A percentile compares a stretch with the other conserved stretches of the same genome.
Conservation (phyloP, 495 filamentous ascomycete species). For the Penicillium psychrofluorescens region DNA sequence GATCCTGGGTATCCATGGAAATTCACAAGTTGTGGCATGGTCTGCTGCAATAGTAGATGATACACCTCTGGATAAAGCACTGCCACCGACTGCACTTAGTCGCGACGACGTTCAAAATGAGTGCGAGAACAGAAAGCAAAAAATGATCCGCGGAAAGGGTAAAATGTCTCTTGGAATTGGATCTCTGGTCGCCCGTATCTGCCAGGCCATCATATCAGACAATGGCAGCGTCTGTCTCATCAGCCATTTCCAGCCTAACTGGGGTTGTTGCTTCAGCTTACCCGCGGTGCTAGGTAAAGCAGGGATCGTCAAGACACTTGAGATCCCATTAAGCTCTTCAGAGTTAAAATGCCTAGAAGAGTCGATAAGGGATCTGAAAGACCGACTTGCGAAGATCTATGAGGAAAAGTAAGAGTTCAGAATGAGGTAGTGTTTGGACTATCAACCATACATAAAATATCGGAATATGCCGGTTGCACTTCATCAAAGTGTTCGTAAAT, state of each 20-base stretch:
- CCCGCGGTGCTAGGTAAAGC: conserved; percentile 3
- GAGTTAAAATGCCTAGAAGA: too few species aligned
- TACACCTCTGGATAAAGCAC: conserved; percentile 2
- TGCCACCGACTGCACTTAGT: not conserved
- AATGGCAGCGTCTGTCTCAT: conserved; percentile 3
- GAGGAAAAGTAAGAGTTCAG: too few species aligned
- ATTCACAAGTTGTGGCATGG: conserved; percentile 37
- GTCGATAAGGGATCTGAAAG: too few species aligned
- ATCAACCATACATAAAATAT: too few species aligned
- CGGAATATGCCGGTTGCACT: too few species aligned
- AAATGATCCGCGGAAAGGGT: too few species aligned
- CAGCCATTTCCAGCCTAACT: conserved; percentile 10
- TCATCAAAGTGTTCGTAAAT: too few species aligned
- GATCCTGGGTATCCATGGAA: conserved; percentile 38
- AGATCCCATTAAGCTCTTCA: not conserved
- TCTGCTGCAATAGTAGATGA: conserved; percentile 22
- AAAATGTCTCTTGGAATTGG: too few species aligned
- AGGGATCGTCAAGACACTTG: conserved; percentile 2
- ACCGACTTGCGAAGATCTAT: too few species aligned
- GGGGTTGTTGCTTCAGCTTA: conserved; percentile 11
- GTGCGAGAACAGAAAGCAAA: too few species aligned
- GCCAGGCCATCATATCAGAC: conserved; percentile 5
- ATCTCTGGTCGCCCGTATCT: conserved; percentile 3
- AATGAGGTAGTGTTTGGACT: too few species aligned
- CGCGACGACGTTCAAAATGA: too few species aligned